A percentile compares a stretch with the other conserved stretches of the same genome.
Evolutionary conservation across 73 alveolate genomes (phyloP).

Genomic region (Durusdinium trenchii): DNA sequence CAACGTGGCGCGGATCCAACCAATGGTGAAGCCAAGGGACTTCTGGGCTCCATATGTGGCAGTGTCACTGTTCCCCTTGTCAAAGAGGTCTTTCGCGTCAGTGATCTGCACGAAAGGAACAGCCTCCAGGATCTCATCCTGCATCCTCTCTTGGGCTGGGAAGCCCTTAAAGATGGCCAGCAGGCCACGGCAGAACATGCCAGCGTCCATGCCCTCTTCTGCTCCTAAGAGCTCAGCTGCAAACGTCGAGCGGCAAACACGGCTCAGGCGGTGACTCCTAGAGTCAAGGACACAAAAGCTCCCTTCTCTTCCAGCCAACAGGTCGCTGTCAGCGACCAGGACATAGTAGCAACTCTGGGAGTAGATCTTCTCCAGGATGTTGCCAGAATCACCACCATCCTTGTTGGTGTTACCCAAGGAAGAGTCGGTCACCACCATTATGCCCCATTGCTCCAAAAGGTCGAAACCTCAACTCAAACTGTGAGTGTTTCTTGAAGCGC

Average conservation of each 20-base stretch:
- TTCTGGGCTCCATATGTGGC: background rate
- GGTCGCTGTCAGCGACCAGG: background rate
- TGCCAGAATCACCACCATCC: background rate
- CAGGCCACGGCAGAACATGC: background rate
- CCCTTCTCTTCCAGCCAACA: background rate
- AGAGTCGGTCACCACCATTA: background rate
- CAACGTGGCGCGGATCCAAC: background rate
- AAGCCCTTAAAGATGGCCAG: background rate
- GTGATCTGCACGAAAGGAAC: background rate
- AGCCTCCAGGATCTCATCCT: background rate
- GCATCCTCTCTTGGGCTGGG: too few relatives aligned
- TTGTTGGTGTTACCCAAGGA: background rate
- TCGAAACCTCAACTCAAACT: background rate
- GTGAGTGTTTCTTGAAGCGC: background rate
- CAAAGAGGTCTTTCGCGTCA: background rate
- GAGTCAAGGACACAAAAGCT: background rate
- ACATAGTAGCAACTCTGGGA: background rate
- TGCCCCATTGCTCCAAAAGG: background rate
- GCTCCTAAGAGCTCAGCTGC: background rate
- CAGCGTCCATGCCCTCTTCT: slow-evolving; percentile 11
- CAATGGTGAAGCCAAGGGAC: background rate
- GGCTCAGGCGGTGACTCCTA: background rate
- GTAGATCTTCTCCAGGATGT: background rate
- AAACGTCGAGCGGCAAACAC: background rate
- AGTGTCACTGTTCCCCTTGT: background rate